Evolutionary conservation across 495 filamentous ascomycete species (phyloP), one percentile per base, ranked within the genome.

Genomic region (Emericellopsis terricola): DNA sequence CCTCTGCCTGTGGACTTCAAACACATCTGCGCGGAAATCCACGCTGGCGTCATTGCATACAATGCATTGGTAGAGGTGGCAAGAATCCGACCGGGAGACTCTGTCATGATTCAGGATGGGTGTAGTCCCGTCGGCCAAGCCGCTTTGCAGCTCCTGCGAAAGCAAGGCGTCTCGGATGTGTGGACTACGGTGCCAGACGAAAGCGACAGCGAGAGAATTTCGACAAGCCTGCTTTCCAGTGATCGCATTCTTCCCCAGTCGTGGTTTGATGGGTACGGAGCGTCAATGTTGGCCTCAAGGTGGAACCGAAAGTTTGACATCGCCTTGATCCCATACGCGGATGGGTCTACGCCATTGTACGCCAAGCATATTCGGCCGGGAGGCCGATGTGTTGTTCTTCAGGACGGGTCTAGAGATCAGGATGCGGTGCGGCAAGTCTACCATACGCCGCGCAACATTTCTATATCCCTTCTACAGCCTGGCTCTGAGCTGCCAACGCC

Each of bases 71-170:
- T 42, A 9, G 43, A 45, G 26, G 31, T 39, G 4, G 37, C 34
- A 8, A 37, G 39, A 38, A 24, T 52, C 10, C 3, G 19, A 16
- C 36, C 46, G 15, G 56, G 36, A 6, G 60, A 69, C 31, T 53
- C 41, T 11, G 51, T 68, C 1, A 46, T 71, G 17, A 61, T 71
- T 27, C 57, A 68, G 30, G 48, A 42, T 2, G 64, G 48, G n/a
- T 42, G 58, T 6, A 55, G 57, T 20, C 55, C 48, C 9, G 44
- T 64, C 2, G 65, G 23, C 6, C 6, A 6, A 11, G 23, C 23
- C 6, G 23, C 23, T 11, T 6, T 6, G 6, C 23, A 11, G 6
- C 23, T 26, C 11, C 23, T 26, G 6, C 6, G 6, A 6, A 6
- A 11, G 23, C 6, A 6, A 11, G 23, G 23, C 6, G 23, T 26